Base-by-base conservation (phyloP, 2,329 filamentous ascomycete species). In the Alternaria ventricosa region DNA sequence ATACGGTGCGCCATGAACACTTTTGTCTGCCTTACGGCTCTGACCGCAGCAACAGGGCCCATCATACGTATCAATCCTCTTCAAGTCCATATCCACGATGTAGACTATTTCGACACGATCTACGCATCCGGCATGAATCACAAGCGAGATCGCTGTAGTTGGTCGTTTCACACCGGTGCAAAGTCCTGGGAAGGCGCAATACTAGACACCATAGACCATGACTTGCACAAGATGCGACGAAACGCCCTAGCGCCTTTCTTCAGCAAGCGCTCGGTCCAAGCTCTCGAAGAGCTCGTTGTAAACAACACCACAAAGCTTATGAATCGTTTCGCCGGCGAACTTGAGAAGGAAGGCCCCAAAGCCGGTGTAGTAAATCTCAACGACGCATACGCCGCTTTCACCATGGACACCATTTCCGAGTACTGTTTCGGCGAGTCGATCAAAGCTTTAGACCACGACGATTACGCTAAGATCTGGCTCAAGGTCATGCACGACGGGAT, bases 211-310 rank as follows among this genome's bases (percentile, higher is more conserved):
- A 70, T 68, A 7, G 60, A 65, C 28, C 75, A 76, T 33, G 69
- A 75, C 3, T 50, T 71, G 20, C 75, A 78, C 43, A 65, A 65
- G 12, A 12, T 67, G 30, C 63, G 75, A n/a, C 60, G 75, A 9
- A 53, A 20, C 5, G 64, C 72, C 0, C 28, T 78, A 10, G 61
- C 66, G 22, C 64, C 65, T 4, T 77, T 75, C 67, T 76, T 78
- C 61, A 73, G 71, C 54, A 67, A 65, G 28, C 59, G 55, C 12
- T 51, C 47, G 0, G 47, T 51, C 3, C 47, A 51, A 22, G 47
- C 47, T 3, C 47, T 75, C 3, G 70, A 74, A 50, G 63, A 65
- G 1, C 43, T 66, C 18, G 69, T 77, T 12, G 41, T 60, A n/a
- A 46, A 57, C 30, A 33, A 50, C n/a, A 50, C 50, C 4, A 44